Conservation (phyloP, 2,329 filamentous ascomycete genomes). For the Ceratocystis albifundus region DNA sequence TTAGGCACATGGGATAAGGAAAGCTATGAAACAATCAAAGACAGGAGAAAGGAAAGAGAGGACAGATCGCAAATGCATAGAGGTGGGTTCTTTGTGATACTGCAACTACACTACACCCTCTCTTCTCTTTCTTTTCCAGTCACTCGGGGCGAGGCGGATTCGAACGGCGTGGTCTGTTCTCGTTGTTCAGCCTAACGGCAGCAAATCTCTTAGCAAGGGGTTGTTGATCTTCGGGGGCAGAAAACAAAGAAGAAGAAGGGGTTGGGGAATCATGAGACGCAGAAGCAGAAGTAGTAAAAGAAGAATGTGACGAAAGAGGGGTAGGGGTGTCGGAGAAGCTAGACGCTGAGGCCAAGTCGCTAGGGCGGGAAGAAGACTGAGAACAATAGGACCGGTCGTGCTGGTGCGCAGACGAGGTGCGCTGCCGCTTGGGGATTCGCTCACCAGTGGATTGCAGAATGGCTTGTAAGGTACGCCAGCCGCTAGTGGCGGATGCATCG, state of each 20-base stretch:
- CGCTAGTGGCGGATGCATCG: constrained; percentile 72
- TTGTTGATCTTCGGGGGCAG: constrained; percentile 35
- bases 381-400: constrained; percentile 1
- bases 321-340: constrained; percentile 27
- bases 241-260: constrained; percentile 6
- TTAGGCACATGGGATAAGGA: too few species aligned
- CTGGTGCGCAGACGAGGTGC: constrained; percentile 22
- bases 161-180: constrained; percentile 23
- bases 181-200: constrained; percentile 51
- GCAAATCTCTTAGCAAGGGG: constrained; percentile 55
- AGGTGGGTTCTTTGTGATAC: neutral
- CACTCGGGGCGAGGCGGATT: constrained; percentile 16
- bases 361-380: constrained; percentile 25
- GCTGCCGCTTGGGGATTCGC: constrained; percentile 68
- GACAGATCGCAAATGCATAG: neutral
- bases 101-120: too few species aligned
- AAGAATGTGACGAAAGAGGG: constrained; percentile 24
- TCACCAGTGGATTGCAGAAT: constrained; percentile 97
- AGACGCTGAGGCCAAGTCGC: constrained; percentile 26
- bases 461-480: constrained; percentile 87
- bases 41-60: neutral
- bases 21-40: too few species aligned
- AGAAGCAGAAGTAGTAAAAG: constrained; percentile 12
- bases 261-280: neutral
- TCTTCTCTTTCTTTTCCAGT: neutral